These are phyloP conservation scores for Diaporthe eres DNA, from an alignment of 2,329 filamentous ascomycete species.

Conservation along the genomic window DNA sequence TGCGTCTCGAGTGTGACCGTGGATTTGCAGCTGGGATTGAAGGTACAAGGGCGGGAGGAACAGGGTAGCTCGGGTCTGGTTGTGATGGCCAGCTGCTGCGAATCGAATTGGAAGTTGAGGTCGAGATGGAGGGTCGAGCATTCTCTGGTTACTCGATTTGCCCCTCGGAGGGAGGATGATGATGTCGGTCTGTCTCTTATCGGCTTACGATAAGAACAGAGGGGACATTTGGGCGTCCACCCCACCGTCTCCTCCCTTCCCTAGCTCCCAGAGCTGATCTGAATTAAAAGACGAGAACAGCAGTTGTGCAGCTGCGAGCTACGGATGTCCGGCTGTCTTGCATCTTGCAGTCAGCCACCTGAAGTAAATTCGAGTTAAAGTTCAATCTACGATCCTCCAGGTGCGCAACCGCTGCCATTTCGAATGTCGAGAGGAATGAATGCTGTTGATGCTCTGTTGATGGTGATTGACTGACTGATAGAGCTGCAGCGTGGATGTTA, in stretches of 20 bases:
- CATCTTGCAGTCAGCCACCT: background rate
- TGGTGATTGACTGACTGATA: background rate
- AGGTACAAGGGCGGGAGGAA: background rate
- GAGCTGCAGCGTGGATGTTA: background rate
- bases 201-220: background rate
- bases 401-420: background rate
- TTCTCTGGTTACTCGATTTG: background rate
- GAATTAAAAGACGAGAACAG: background rate
- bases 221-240: background rate
- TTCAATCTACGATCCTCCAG: background rate
- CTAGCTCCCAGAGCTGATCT: background rate
- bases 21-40: background rate
- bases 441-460: background rate
- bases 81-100: background rate
- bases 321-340: constrained; percentile 6
- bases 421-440: background rate
- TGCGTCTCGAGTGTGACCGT: background rate
- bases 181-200: constrained; percentile 20
- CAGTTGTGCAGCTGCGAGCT: background rate
- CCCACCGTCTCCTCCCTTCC: background rate
- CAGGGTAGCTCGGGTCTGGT: background rate
- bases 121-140: background rate
- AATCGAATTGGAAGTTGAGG: background rate
- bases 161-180: constrained; percentile 13
- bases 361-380: background rate